Percentiles rank a stretch among this genome's conserved stretches.
Evolutionary conservation across 1,284 basidiomycete species (phyloP).

Genomic region (Trichosporon ovoides): DNA sequence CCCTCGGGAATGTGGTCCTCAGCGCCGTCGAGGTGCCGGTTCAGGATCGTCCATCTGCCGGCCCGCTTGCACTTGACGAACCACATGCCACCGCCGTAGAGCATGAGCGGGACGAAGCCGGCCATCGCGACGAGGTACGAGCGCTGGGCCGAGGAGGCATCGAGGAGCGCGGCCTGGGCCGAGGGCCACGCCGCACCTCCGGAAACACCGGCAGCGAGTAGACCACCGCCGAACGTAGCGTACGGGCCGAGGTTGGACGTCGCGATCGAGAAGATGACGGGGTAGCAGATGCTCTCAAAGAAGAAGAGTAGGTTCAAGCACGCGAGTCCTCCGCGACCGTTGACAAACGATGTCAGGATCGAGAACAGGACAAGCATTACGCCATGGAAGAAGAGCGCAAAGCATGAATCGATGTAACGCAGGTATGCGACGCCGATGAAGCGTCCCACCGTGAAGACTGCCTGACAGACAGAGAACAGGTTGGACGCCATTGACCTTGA

Average conservation of each 20-base stretch:
- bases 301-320: constrained; percentile 36
- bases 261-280: constrained; percentile 34
- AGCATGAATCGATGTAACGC: constrained; percentile 29
- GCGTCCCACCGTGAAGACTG: constrained; percentile 36
- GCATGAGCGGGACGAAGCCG: constrained; percentile 25
- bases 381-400: constrained; percentile 30
- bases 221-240: constrained; percentile 28
- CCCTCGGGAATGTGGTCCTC: neutral
- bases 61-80: constrained; percentile 15
- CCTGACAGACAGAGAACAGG: constrained; percentile 34
- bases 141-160: constrained; percentile 14
- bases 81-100: constrained; percentile 28
- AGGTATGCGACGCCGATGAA: constrained; percentile 34
- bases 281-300: constrained; percentile 33
- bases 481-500: constrained; percentile 24
- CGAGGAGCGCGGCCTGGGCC: constrained; percentile 19
- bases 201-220: constrained; percentile 28
- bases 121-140: constrained; percentile 27
- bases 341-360: constrained; percentile 25
- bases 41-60: constrained; percentile 18
- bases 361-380: constrained; percentile 26
- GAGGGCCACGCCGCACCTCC: constrained; percentile 30
- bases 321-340: constrained; percentile 31
- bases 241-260: constrained; percentile 30
- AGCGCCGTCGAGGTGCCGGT: constrained; percentile 15